phyloP scores from a whole-genome alignment of 768 basidiomycete genomes.

The Rhizopogon rudus region DNA sequence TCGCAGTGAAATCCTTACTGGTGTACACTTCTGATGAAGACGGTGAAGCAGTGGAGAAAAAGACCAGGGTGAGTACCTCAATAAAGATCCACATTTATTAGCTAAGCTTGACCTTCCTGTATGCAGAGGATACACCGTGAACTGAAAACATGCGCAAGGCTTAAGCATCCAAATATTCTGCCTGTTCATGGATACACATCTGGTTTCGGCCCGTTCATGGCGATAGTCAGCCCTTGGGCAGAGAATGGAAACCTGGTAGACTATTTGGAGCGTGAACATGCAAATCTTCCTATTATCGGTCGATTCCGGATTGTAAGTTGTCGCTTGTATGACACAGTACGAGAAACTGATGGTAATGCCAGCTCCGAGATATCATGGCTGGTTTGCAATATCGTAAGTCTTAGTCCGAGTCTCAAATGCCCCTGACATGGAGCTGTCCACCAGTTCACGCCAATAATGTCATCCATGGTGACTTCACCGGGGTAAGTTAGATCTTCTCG shows the following conservation, averaged over 20 bases:
- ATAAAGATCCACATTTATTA: too few species aligned
- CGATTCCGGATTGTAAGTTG: too few species aligned
- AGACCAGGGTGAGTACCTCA: too few species aligned
- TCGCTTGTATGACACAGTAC: too few species aligned
- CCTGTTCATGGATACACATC: conserved; percentile 13
- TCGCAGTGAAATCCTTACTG: too few species aligned
- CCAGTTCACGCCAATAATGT: not conserved
- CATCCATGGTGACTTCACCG: conserved; percentile 6
- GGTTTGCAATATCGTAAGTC: not conserved
- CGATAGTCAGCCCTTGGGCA: conserved; percentile 18
- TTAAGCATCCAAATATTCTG: conserved; percentile 17
- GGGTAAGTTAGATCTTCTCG: not conserved
- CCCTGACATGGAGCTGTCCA: not conserved
- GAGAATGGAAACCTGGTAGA: conserved; percentile 10
- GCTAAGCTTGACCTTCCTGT: too few species aligned
- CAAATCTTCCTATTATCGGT: too few species aligned
- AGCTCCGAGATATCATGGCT: not conserved
- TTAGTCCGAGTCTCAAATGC: not conserved
- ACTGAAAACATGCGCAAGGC: not conserved
- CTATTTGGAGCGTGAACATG: conserved; percentile 8
- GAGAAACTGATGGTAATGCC: too few species aligned
- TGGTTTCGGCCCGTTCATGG: conserved; percentile 15
- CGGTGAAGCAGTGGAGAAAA: too few species aligned
- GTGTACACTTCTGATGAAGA: too few species aligned
- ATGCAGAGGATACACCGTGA: too few species aligned